phyloP scores from a whole-genome alignment of 2,329 filamentous ascomycete genomes.

The Epichloe festucae region DNA sequence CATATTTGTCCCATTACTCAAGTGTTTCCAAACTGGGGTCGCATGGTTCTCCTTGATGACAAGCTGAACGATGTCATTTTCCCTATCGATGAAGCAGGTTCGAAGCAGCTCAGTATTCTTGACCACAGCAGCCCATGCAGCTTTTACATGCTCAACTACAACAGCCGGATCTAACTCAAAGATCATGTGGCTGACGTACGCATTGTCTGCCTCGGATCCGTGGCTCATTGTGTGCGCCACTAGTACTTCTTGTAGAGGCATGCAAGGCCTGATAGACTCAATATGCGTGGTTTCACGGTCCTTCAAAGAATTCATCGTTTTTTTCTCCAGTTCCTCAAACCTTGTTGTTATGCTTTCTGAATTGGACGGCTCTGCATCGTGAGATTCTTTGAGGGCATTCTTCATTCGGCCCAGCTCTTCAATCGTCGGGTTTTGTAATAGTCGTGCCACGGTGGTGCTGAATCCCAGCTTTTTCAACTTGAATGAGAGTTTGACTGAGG shows the following conservation, averaged over 20 bases:
- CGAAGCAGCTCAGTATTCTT: slow-evolving; percentile 18
- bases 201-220: slow-evolving; percentile 13
- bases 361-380: neutral
- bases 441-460: slow-evolving; percentile 18
- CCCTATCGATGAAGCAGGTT: slow-evolving; percentile 17
- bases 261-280: slow-evolving; percentile 8
- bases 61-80: slow-evolving; percentile 18
- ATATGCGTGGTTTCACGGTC: neutral
- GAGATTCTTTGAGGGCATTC: neutral
- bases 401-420: slow-evolving; percentile 17
- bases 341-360: neutral
- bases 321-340: neutral
- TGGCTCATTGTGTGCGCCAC: slow-evolving; percentile 22
- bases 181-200: slow-evolving; percentile 22
- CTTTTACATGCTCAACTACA: slow-evolving; percentile 9
- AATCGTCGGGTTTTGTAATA: slow-evolving; percentile 21
- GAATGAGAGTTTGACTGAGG: slow-evolving; percentile 22
- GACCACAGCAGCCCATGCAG: slow-evolving; percentile 14
- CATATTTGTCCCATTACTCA: too few species aligned
- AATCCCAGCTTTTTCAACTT: slow-evolving; percentile 20
- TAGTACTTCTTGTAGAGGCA: slow-evolving; percentile 9
- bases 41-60: slow-evolving; percentile 10
- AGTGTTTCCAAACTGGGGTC: neutral
- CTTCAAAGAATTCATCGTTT: neutral
- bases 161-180: slow-evolving; percentile 14